Evolutionary conservation across 1,284 basidiomycete species (phyloP).

Genomic region (Ustilago cynodontis): DNA sequence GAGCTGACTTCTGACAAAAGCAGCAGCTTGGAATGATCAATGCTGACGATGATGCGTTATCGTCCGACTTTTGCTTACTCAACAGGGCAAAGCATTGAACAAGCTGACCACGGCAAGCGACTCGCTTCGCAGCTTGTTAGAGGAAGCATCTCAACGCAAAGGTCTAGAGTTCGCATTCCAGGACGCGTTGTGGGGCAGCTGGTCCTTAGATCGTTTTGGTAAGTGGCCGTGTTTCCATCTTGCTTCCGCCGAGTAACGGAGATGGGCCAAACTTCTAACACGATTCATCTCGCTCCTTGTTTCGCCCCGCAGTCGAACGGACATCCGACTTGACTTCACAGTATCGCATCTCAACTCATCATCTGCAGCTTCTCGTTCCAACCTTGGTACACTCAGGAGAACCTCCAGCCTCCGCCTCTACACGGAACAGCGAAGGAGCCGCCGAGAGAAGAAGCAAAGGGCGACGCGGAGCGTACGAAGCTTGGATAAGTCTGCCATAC

Average conservation of each 20-base stretch:
- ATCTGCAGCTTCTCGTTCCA: conserved; percentile 38
- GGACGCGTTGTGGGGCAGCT: conserved; percentile 61
- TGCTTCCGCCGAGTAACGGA: neutral
- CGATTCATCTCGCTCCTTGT: neutral
- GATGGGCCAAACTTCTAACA: neutral
- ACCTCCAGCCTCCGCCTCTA: conserved; percentile 8
- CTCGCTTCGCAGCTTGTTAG: conserved; percentile 32
- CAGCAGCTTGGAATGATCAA: neutral
- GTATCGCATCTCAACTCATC: conserved; percentile 44
- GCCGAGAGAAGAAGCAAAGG: conserved; percentile 19
- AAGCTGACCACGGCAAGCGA: conserved; percentile 48
- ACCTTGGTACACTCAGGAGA: conserved; percentile 41
- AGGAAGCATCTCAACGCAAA: conserved; percentile 50
- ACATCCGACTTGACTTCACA: conserved; percentile 29
- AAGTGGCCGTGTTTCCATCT: too few relatives aligned
- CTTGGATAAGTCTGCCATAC: conserved; percentile 53
- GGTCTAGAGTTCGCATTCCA: conserved; percentile 50
- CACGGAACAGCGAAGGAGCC: conserved; percentile 13
- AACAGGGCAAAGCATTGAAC: conserved; percentile 41
- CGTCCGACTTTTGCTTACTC: neutral
- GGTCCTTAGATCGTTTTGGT: conserved; percentile 63
- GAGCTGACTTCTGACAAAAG: neutral
- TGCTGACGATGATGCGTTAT: neutral
- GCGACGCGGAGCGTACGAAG: conserved; percentile 37
- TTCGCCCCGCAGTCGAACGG: conserved; percentile 19